Percentiles rank a stretch among this genome's conserved stretches.
These are phyloP conservation scores for Calonectria hawksworthii DNA, from an alignment of 2,329 filamentous ascomycete species.

Conservation along the genomic window DNA sequence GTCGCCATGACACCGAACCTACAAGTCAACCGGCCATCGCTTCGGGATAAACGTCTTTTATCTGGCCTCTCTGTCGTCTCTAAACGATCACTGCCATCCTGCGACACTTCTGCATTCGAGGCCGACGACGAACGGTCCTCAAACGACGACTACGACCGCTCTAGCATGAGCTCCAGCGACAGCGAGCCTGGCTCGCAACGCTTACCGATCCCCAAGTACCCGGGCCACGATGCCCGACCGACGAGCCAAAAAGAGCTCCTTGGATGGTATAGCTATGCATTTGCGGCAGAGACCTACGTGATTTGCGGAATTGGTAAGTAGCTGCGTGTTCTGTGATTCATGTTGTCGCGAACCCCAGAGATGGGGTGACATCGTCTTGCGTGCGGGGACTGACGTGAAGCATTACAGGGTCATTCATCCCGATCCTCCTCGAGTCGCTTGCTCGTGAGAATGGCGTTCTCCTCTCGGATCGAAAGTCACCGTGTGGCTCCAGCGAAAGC, in stretches of 20 bases:
- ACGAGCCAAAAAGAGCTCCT: constrained; percentile 90
- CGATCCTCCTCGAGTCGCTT: constrained; percentile 93
- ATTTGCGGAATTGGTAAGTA: constrained; percentile 81
- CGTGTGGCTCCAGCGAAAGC: constrained; percentile 78
- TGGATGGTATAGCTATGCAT: constrained; percentile 97
- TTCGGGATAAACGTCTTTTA: constrained; percentile 58
- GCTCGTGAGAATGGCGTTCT: constrained; percentile 93
- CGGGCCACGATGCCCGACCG: constrained; percentile 87
- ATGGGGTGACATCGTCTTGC: background rate
- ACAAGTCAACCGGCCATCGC: constrained; percentile 56
- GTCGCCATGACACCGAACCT: constrained; percentile 43
- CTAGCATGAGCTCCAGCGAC: constrained; percentile 53
- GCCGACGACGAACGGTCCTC: constrained; percentile 78
- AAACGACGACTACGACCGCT: constrained; percentile 34
- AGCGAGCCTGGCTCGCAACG: constrained; percentile 54
- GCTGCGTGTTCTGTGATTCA: background rate
- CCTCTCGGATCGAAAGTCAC: constrained; percentile 79
- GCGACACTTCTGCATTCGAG: constrained; percentile 73
- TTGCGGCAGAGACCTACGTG: constrained; percentile 96
- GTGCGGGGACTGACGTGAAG: constrained; percentile 18
- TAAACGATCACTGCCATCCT: constrained; percentile 70
- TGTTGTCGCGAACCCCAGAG: background rate
- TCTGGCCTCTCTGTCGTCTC: constrained; percentile 66
- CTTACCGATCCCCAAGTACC: constrained; percentile 69
- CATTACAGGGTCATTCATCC: constrained; percentile 86